Percentiles rank a stretch among this genome's conserved stretches.
These are phyloP conservation scores for Fusarium incarnatum DNA, from an alignment of 2,329 filamentous ascomycete genomes.

Conservation along the genomic window DNA sequence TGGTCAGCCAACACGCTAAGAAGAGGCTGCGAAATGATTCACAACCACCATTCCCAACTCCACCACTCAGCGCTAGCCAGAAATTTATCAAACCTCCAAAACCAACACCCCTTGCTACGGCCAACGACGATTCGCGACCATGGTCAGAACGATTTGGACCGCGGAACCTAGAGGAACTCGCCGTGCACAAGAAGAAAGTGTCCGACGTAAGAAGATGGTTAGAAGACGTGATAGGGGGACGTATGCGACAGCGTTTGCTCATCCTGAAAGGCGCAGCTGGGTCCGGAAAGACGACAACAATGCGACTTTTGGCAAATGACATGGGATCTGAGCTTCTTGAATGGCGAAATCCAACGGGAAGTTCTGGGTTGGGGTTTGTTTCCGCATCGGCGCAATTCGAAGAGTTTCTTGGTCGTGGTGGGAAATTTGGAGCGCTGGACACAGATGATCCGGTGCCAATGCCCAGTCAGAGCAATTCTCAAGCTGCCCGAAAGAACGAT, in stretches of 20 bases:
- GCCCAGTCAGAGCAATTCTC: slow-evolving; percentile 44
- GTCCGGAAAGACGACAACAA: slow-evolving; percentile 90
- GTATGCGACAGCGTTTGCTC: slow-evolving; percentile 76
- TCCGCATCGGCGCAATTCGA: slow-evolving; percentile 87
- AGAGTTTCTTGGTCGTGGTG: slow-evolving; percentile 86
- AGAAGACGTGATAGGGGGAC: slow-evolving; percentile 75
- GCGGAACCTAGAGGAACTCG: slow-evolving; percentile 80
- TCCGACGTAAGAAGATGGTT: slow-evolving; percentile 87
- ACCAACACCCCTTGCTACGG: slow-evolving; percentile 42
- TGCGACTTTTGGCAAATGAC: slow-evolving; percentile 81
- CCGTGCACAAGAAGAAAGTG: slow-evolving; percentile 95
- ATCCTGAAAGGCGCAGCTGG: slow-evolving; percentile 92
- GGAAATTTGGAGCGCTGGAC: slow-evolving; percentile 81
- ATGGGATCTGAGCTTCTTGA: slow-evolving; percentile 83
- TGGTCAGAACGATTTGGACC: slow-evolving; percentile 92
- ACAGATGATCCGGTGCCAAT: slow-evolving; percentile 47
- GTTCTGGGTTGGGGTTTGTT: slow-evolving; percentile 69
- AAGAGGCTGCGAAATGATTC: slow-evolving; percentile 61
- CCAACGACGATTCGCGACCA: slow-evolving; percentile 72
- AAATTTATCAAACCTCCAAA: slow-evolving; percentile 62
- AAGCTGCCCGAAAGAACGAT: slow-evolving; percentile 31
- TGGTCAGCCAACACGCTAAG: slow-evolving; percentile 66
- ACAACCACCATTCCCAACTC: slow-evolving; percentile 37
- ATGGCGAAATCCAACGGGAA: slow-evolving; percentile 86
- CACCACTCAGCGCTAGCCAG: slow-evolving; percentile 57